Evolutionary conservation across 2,329 filamentous ascomycete genomes (phyloP), one percentile per base, ranked within the genome.

Genomic region (Macrophomina pseudophaseolina): DNA sequence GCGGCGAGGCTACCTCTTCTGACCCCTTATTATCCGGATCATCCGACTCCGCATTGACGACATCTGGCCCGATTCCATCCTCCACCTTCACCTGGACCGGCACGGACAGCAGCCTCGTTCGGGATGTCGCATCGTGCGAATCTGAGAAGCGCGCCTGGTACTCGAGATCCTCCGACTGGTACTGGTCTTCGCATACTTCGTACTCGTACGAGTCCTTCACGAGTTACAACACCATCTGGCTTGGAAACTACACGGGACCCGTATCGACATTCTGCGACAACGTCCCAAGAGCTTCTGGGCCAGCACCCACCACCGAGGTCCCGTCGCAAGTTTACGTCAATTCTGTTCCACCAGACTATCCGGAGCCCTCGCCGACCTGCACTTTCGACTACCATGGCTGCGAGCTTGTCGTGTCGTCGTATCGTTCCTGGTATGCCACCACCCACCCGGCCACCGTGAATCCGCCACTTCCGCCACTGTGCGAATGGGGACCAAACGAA

Each of bases 311-410:
- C 23, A 66, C 54, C 18, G 23, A 32, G 1, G 14, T 44, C 6
- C 35, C 35, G 11, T 12, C 44, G 18, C 30, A 35, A 5, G 23
- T 51, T 14, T 44, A 44, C 18, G 33, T 40, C 18, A 59, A 52
- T 9, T 28, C 54, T 18, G 9, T 49, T 4, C 44, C 44, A 5
- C 48, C 53, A 5, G n/a, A 53, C 14, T 66, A 32, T 12, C 14
- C 64, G 2, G 23, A 42, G 4, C 64, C 64, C 2, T 58, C 64
- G 33, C 64, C 64, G 3, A 66, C 64, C 7, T 66, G 64, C 44
- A 59, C 53, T 32, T 66, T 58, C 64, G 35, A 66, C 64, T 66
- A 60, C 11, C 33, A 28, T 23, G 64, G 64, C 32, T 66, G 64
- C 54, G 53, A 58, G 53, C 53, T 49, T 33, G 28, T 60, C 8